Base-by-base conservation (phyloP, 768 basidiomycete genomes). In the Gelatoporia subvermispora region DNA sequence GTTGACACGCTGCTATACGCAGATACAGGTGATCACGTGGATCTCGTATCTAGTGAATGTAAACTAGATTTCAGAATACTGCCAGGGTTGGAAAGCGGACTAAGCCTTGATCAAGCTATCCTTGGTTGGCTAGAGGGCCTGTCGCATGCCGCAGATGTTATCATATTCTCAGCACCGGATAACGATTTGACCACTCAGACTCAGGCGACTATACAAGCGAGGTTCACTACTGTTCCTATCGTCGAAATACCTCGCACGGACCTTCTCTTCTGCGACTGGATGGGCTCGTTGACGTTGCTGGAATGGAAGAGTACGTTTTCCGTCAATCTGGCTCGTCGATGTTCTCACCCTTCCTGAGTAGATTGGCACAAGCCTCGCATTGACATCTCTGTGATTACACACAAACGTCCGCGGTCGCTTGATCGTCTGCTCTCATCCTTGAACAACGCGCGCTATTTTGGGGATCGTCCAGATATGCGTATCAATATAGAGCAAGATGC, bases 401-500 rank as follows among this genome's bases (percentile, higher is more conserved):
- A 89, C 56, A 73, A 86, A 58, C 77, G 91, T 25, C 83, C 89
- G 8, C 61, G 66, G 20, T 93, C 92, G 1, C 76, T 93, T 2
- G 59, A 57, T 13, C 82, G 91, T 10, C 72, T 93, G 0, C 61
- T 93, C 9, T 50, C 60, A 15, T 93, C 91, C 0, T 69, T 91
- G 2, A 66, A 70, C 10, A 62, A 54, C 3, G 78, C 79, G 4
- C 67, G 73, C 34, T 89, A 82, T 58, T 90, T 80, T 53, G 88
- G 88, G 2, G 87, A 92, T 64, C 61, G 59, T 15, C 63, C 88
- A n/a, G 56, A 74, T 49, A 56, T 92, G 16, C 74, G 83, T 3
- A 69, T 93, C 50, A 85, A 89, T 59, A 65, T 91, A 60, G 91
- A 93, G 55, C 85, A 88, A 59, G 80, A 84, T 4, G 74, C 85